These are phyloP conservation scores for Neonectria sp. DNA, from an alignment of 2,329 filamentous ascomycete species.

Conservation along the genomic window DNA sequence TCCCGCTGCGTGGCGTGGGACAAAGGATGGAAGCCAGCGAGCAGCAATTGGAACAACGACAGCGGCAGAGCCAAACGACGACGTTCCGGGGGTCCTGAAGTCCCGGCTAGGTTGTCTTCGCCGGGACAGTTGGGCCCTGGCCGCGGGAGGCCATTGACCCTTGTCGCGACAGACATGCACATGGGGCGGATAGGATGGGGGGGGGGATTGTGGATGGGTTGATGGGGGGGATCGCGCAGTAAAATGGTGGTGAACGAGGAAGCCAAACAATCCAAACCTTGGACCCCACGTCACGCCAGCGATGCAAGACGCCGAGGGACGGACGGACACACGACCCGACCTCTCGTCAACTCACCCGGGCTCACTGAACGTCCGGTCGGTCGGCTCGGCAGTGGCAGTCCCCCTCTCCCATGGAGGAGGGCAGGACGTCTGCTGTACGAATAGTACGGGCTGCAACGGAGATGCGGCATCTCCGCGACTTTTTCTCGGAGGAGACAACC, in stretches of 20 bases:
- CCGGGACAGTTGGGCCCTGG: slow-evolving; percentile 32
- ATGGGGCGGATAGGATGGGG: slow-evolving; percentile 31
- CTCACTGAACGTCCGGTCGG: slow-evolving; percentile 32
- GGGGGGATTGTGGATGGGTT: slow-evolving; percentile 31
- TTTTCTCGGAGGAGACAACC: slow-evolving; percentile 25
- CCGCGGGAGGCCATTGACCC: slow-evolving; percentile 33
- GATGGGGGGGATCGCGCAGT: slow-evolving; percentile 16
- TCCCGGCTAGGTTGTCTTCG: slow-evolving; percentile 33
- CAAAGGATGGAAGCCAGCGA: not conserved
- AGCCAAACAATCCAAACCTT: slow-evolving; percentile 3
- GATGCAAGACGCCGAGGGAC: slow-evolving; percentile 14
- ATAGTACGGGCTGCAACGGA: slow-evolving; percentile 18
- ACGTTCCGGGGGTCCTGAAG: not conserved
- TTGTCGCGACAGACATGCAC: slow-evolving; percentile 27
- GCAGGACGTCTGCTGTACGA: not conserved
- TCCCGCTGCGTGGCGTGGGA: not conserved
- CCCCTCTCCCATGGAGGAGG: too few relatives aligned
- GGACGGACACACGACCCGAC: slow-evolving; percentile 27
- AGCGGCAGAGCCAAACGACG: slow-evolving; percentile 30
- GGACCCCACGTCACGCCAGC: slow-evolving; percentile 8
- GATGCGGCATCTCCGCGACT: slow-evolving; percentile 19
- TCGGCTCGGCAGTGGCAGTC: too few relatives aligned
- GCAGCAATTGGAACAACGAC: slow-evolving; percentile 10
- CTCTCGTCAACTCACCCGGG: slow-evolving; percentile 14
- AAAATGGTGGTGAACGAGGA: slow-evolving; percentile 3